A percentile compares a stretch with the other conserved stretches of the same genome.
Conservation (phyloP, 2,329 filamentous ascomycete genomes). For the Atkinsonella texensis region DNA sequence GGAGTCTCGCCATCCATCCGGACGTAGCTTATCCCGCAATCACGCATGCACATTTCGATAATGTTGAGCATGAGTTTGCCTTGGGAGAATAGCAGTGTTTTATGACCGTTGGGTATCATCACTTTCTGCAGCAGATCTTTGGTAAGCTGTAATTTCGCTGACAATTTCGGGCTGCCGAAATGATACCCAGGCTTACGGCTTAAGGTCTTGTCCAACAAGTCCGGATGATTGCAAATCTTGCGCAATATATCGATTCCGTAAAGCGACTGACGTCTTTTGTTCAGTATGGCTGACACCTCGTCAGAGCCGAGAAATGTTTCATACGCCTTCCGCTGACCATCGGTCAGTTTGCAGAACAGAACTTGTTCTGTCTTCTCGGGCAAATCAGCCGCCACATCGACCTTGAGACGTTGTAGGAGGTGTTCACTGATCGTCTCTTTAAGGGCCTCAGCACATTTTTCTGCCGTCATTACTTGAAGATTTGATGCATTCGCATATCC, state of each 20-base stretch:
- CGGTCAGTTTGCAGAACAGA: conserved; percentile 83
- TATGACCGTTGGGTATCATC: conserved; percentile 85
- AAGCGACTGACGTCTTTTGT: conserved; percentile 63
- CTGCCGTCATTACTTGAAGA: conserved; percentile 84
- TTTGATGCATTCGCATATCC: conserved; percentile 95
- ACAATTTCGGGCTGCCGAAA: conserved; percentile 69
- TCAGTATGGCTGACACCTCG: conserved; percentile 74
- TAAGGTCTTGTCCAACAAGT: conserved; percentile 57
- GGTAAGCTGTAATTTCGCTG: conserved; percentile 92
- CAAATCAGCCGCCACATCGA: conserved; percentile 84
- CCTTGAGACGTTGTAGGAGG: conserved; percentile 81
- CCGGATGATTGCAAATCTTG: conserved; percentile 97
- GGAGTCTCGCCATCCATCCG: conserved; percentile 91
- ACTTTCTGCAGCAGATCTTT: conserved; percentile 68
- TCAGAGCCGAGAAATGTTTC: conserved; percentile 69
- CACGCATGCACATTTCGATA: conserved; percentile 66
- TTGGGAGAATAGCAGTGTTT: conserved; percentile 86
- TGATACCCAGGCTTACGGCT: conserved; percentile 50
- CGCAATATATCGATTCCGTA: conserved; percentile 85
- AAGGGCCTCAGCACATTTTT: conserved; percentile 84
- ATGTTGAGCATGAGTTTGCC: conserved; percentile 94
- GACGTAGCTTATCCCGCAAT: conserved; percentile 61
- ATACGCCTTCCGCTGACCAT: conserved; percentile 66
- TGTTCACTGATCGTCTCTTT: conserved; percentile 93
- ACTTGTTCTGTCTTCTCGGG: conserved; percentile 96